phyloP scores from a whole-genome alignment of 163 green algal species.

The Volvox carteri region DNA sequence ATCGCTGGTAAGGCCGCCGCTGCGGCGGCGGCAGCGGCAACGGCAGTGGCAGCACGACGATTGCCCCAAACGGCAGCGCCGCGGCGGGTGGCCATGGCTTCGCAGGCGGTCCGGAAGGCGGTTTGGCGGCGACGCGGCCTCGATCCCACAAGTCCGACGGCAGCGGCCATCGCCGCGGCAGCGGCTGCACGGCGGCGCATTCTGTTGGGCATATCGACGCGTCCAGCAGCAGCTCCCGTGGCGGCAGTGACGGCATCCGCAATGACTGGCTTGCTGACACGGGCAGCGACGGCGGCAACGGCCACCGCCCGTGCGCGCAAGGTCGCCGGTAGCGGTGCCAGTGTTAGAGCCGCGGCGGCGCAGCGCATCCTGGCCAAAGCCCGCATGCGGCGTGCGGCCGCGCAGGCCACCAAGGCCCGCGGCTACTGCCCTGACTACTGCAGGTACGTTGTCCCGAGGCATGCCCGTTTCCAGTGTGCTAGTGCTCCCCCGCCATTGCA shows the following conservation, averaged over 20 bases:
- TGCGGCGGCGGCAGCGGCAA: not conserved
- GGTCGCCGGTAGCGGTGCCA: not conserved
- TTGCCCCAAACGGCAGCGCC: not conserved
- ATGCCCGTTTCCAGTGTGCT: not conserved
- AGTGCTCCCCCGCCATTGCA: not conserved
- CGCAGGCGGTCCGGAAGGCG: not conserved
- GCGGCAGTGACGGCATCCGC: not conserved
- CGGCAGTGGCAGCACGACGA: not conserved
- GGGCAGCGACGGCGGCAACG: not conserved
- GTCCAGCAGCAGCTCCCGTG: not conserved
- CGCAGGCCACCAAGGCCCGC: not conserved
- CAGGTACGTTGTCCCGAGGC: not conserved
- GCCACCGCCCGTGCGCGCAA: not conserved
- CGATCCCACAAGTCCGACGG: not conserved
- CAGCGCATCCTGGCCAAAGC: constrained; percentile 42
- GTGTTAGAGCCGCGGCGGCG: constrained; percentile 10
- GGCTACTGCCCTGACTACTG: constrained; percentile 52
- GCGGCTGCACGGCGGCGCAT: not conserved
- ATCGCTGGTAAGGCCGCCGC: constrained; percentile 42
- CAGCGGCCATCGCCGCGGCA: not conserved
- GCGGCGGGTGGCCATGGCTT: not conserved
- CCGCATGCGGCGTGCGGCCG: constrained; percentile 37
- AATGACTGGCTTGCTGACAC: not conserved
- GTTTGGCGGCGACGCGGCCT: constrained; percentile 24
- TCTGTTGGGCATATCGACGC: no score